Conservation (phyloP, 805 yeast genomes). For the Yamadazyma insecticola region DNA sequence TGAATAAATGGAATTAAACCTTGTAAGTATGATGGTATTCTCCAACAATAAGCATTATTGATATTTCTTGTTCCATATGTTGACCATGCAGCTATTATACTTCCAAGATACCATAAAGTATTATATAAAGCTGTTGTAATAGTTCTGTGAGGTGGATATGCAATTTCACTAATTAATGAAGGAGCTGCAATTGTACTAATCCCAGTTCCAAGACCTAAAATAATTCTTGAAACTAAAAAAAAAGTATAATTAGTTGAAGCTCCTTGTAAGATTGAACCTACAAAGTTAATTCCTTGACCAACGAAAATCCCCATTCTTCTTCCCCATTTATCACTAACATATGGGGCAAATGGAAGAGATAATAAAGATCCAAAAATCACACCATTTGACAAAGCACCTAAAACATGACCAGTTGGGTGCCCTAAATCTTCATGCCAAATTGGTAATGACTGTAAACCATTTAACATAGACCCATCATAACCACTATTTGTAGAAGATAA, state of each 20-base stretch:
- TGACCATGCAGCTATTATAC: conserved; percentile 43
- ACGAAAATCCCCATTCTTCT: conserved; percentile 26
- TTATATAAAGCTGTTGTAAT: conserved; percentile 40
- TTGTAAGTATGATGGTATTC: conserved; percentile 13
- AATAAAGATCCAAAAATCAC: conserved; percentile 33
- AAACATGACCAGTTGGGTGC: conserved; percentile 10
- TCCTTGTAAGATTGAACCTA: conserved; percentile 32
- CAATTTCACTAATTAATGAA: conserved; percentile 43
- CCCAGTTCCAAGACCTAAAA: conserved; percentile 42
- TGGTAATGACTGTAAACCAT: conserved; percentile 42
- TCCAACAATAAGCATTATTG: conserved; percentile 24
- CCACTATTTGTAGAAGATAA: conserved; percentile 39
- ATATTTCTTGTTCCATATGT: conserved; percentile 10
- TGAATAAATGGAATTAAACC: conserved; percentile 9
- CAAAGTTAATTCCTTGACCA: conserved; percentile 18
- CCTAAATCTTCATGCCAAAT: conserved; percentile 37
- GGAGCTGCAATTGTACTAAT: conserved; percentile 41
- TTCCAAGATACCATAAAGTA: conserved; percentile 48
- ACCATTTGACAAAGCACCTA: conserved; percentile 39
- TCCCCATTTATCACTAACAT: conserved; percentile 30
- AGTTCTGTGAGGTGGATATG: conserved; percentile 43
- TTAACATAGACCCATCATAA: conserved; percentile 44
- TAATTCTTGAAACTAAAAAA: conserved; percentile 41
- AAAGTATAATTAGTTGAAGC: conserved; percentile 24
- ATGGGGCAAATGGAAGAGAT: conserved; percentile 20